These are phyloP conservation scores for Myrica gale DNA, from an alignment of 306 rosid genomes.

Conservation along the genomic window DNA sequence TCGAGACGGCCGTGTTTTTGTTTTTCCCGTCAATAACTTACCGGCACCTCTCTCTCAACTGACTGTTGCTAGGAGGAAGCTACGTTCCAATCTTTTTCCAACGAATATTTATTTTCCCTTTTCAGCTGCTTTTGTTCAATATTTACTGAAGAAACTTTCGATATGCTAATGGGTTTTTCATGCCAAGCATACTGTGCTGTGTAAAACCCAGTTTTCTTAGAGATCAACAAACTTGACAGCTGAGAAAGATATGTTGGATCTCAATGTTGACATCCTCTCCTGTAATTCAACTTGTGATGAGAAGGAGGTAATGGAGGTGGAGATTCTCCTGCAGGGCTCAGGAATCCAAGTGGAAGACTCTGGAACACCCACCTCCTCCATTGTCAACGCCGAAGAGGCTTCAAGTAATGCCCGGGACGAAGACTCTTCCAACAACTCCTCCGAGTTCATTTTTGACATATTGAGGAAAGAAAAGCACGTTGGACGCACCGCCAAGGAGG, in stretches of 20 bases:
- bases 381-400: slow-evolving; percentile 42
- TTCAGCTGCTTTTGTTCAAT: background rate
- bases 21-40: background rate
- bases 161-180: slow-evolving; percentile 14
- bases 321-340: slow-evolving; percentile 12
- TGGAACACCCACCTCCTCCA: slow-evolving; percentile 43
- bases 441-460: slow-evolving; percentile 46
- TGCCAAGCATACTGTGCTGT: background rate
- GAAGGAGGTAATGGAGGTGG: slow-evolving; percentile 17
- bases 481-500: background rate
- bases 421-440: slow-evolving; percentile 27
- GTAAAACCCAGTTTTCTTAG: background rate
- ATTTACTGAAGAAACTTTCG: background rate
- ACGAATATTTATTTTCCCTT: background rate
- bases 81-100: background rate
- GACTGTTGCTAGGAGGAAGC: background rate
- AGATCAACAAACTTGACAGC: slow-evolving; percentile 4
- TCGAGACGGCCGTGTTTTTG: background rate
- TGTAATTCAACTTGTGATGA: slow-evolving; percentile 8
- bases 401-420: slow-evolving; percentile 27
- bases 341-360: slow-evolving; percentile 35
- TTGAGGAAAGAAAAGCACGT: slow-evolving; percentile 25
- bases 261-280: slow-evolving; percentile 31
- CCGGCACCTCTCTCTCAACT: background rate
- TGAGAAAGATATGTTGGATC: slow-evolving; percentile 44